These are phyloP conservation scores for Clitopilus passeckerianus DNA, from an alignment of 768 basidiomycete genomes.

Conservation along the genomic window DNA sequence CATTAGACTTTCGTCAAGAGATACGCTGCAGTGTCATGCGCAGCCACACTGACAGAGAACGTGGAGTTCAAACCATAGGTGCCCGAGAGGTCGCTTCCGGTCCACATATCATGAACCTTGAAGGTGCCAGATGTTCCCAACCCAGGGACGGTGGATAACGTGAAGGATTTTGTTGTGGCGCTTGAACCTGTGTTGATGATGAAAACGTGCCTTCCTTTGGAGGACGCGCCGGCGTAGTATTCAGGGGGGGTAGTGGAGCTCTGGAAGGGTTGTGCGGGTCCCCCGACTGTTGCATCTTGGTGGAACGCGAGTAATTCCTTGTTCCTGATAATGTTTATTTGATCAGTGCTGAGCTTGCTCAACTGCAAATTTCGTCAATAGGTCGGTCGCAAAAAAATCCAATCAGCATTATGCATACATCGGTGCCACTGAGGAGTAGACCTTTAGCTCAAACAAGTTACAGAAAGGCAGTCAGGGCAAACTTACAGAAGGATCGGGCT, in stretches of 20 bases:
- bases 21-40: slow-evolving; percentile 52
- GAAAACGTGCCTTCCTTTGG: slow-evolving; percentile 49
- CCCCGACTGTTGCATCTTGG: slow-evolving; percentile 41
- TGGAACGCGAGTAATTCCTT: slow-evolving; percentile 49
- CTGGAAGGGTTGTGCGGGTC: slow-evolving; percentile 43
- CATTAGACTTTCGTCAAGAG: slow-evolving; percentile 26
- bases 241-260: slow-evolving; percentile 39
- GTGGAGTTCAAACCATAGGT: slow-evolving; percentile 26
- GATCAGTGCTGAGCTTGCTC: slow-evolving; percentile 27
- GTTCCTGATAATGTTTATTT: slow-evolving; percentile 47
- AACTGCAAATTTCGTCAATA: slow-evolving; percentile 24
- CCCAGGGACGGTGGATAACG: slow-evolving; percentile 43
- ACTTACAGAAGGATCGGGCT: slow-evolving; percentile 49
- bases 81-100: slow-evolving; percentile 34
- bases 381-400: too few species aligned
- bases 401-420: too few species aligned
- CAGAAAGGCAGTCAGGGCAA: background rate
- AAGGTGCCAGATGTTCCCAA: slow-evolving; percentile 29
- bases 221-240: slow-evolving; percentile 45
- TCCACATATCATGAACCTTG: slow-evolving; percentile 54
- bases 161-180: slow-evolving; percentile 38
- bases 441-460: background rate
- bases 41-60: slow-evolving; percentile 35
- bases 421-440: slow-evolving; percentile 26
- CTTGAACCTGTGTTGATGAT: slow-evolving; percentile 42